Base-by-base conservation (phyloP, 148 eudicot species). In the Vaccinium myrtillus region DNA sequence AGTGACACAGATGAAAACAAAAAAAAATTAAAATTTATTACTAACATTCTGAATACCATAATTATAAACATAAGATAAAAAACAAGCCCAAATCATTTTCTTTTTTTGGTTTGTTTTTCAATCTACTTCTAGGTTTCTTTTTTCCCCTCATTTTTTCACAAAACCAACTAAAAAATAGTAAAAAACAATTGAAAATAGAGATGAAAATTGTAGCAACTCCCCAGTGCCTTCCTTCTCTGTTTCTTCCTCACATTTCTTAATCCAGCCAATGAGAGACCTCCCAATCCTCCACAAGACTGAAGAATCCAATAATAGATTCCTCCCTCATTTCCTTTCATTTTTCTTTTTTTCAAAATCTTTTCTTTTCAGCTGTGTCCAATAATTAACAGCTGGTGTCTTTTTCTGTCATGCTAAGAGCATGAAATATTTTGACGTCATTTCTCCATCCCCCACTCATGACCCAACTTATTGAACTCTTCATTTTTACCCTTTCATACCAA, bases 301-400 rank as follows among this genome's bases (percentile, higher is more conserved):
- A 43, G 46, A 43, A 54, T 58, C 49, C 75, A 8, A 49, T 73
- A 36, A 73, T 1, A 39, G 75, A 73, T 73, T 69, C 39, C 49
- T 81, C 50, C 12, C 5, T 53, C 76, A 77, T 50, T 32, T 18
- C 81, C n/a, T 21, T 32, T 15, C 12, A 3, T 9, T 46, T 65
- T 25, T 6, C 71, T 39, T 56, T 74, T 77, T 36, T 81, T 81
- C 84, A 67, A 81, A 46, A 30, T 67, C 54, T 67, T 54, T 50
- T 55, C 54, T 79, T 43, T 43, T 43, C 46, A 83, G 87, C 86
- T 85, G 88, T 46, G 65, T 59, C 79, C 74, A 77, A 85, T 83
- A 69, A 51, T 78, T 61, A 90, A 90, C 90, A 87, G 87, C 88
- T 76, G 79, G 70, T 46, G 73, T 16, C 77, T 14, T 55, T 21